Evolutionary conservation across 805 yeast genomes (phyloP).

Genomic region (Ogataea naganishii): DNA sequence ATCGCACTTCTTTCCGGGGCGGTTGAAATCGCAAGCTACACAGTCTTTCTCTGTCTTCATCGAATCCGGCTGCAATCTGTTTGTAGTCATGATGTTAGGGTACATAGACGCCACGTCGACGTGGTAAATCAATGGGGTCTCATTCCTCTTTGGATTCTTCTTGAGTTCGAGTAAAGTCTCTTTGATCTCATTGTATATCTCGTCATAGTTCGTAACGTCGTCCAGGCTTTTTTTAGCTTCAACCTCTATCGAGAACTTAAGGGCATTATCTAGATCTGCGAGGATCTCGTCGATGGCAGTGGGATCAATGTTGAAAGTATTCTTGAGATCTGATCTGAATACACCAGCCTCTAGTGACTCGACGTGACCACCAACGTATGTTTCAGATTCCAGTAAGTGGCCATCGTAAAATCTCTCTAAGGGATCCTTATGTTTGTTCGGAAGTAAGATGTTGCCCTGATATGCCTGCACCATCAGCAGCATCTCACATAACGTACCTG

Average conservation of each 20-base stretch:
- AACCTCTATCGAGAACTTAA: conserved; percentile 75
- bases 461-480: conserved; percentile 94
- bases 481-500: conserved; percentile 99
- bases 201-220: conserved; percentile 75
- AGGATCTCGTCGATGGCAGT: conserved; percentile 74
- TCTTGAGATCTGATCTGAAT: conserved; percentile 78
- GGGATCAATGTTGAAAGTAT: conserved; percentile 71
- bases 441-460: conserved; percentile 63
- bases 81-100: conserved; percentile 97
- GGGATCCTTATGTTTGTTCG: conserved; percentile 92
- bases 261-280: conserved; percentile 62
- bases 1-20: conserved; percentile 93
- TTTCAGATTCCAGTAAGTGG: conserved; percentile 87
- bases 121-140: conserved; percentile 85
- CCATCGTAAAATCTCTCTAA: conserved; percentile 93
- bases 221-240: conserved; percentile 68
- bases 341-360: conserved; percentile 98
- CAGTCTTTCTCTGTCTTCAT: conserved; percentile 93
- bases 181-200: conserved; percentile 53
- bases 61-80: conserved; percentile 95
- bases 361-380: conserved; percentile 98
- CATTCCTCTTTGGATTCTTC: conserved; percentile 54
- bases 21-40: conserved; percentile 93
- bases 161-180: conserved; percentile 48
- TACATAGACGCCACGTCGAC: conserved; percentile 99